phyloP scores from a whole-genome alignment of 805 yeast species.

The Kluyveromyces nonfermentans region DNA sequence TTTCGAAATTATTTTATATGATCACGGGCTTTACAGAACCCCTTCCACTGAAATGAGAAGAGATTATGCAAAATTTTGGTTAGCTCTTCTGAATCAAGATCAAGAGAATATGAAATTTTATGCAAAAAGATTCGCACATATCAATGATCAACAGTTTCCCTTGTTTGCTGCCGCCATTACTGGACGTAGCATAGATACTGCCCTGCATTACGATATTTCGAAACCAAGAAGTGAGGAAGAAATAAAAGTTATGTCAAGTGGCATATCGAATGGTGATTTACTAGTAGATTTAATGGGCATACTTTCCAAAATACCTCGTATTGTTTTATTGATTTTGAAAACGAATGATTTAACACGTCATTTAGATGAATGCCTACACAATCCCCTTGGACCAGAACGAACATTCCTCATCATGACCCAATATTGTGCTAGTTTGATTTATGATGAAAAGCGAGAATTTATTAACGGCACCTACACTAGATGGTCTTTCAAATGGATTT shows the following conservation, averaged over 20 bases:
- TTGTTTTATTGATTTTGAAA: conserved; percentile 77
- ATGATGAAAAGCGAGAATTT: conserved; percentile 49
- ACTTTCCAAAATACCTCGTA: conserved; percentile 70
- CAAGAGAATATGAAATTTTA: conserved; percentile 56
- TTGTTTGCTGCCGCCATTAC: conserved; percentile 90
- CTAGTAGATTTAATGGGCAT: conserved; percentile 71
- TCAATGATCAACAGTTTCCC: conserved; percentile 68
- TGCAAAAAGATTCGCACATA: conserved; percentile 71
- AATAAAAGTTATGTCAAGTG: conserved; percentile 53
- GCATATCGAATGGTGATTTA: conserved; percentile 52
- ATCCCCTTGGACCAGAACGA: conserved; percentile 79
- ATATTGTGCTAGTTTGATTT: conserved; percentile 78
- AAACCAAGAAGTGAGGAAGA: conserved; percentile 52
- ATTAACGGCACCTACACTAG: conserved; percentile 10
- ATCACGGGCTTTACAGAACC: conserved; percentile 87
- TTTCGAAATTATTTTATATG: conserved; percentile 86
- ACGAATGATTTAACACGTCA: conserved; percentile 90
- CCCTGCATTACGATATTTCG: conserved; percentile 53
- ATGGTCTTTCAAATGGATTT: conserved; percentile 23
- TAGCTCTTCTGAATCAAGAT: conserved; percentile 70
- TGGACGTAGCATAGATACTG: conserved; percentile 79
- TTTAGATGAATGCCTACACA: conserved; percentile 72
- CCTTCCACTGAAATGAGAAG: conserved; percentile 70
- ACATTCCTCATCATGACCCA: conserved; percentile 83
- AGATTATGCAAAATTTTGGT: conserved; percentile 87